These are phyloP conservation scores for Melocanna baccifera DNA, from an alignment of 176 grass and related monocot genomes.

Conservation along the genomic window DNA sequence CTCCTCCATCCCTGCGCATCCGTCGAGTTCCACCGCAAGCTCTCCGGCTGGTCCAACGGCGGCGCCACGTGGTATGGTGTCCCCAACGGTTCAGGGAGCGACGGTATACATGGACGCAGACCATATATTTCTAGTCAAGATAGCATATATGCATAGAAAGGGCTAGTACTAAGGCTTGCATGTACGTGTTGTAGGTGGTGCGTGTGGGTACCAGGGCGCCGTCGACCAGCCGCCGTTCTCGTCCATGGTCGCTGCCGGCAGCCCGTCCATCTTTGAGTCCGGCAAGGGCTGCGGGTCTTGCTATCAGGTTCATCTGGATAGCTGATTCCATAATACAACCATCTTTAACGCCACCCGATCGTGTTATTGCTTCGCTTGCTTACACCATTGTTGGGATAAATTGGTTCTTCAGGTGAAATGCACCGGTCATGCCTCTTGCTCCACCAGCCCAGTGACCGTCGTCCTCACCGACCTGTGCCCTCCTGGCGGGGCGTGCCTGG, in stretches of 20 bases:
- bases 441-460: conserved; percentile 49
- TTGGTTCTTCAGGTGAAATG: conserved; percentile 47
- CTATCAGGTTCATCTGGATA: conserved; percentile 48
- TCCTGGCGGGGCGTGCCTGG: conserved; percentile 42
- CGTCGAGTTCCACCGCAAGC: conserved; percentile 54
- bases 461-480: conserved; percentile 71
- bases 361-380: background rate
- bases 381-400: background rate
- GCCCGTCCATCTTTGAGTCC: conserved; percentile 57
- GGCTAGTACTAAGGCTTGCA: background rate
- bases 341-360: background rate
- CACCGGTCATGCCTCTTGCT: conserved; percentile 46
- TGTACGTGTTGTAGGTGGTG: conserved; percentile 42
- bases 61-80: conserved; percentile 82
- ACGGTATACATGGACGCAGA: conserved; percentile 36
- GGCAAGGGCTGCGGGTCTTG: conserved; percentile 82
- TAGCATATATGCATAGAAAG: background rate
- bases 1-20: conserved; percentile 24
- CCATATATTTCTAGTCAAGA: background rate
- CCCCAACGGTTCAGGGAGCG: conserved; percentile 52
- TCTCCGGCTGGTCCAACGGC: conserved; percentile 46
- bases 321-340: background rate
- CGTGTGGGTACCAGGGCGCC: conserved; percentile 56
- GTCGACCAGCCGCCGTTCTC: conserved; percentile 57
- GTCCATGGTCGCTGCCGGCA: conserved; percentile 46